Conservation (phyloP, 768 basidiomycete genomes). For the Lentinula sp. region DNA sequence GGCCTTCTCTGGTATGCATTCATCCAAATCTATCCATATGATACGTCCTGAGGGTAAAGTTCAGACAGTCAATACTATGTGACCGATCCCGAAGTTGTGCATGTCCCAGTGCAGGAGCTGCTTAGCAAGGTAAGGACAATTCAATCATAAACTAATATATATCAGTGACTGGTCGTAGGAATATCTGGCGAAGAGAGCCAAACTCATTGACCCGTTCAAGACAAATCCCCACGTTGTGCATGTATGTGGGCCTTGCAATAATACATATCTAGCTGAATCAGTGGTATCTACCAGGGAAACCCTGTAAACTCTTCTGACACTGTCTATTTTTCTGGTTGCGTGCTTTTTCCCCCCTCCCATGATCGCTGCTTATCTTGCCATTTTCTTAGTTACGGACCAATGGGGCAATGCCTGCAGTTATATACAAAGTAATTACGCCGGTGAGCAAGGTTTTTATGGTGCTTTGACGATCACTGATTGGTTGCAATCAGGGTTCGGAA, state of each 20-base stretch:
- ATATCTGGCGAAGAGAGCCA: constrained; percentile 77
- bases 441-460: constrained; percentile 23
- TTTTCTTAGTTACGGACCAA: constrained; percentile 61
- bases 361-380: neutral
- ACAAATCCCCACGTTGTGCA: constrained; percentile 62
- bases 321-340: constrained; percentile 81
- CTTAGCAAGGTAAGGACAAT: constrained; percentile 63
- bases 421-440: constrained; percentile 86
- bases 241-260: constrained; percentile 29
- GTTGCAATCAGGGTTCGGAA: constrained; percentile 68
- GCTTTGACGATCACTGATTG: neutral
- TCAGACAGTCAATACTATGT: constrained; percentile 86
- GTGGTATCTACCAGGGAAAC: constrained; percentile 48
- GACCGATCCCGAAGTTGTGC: constrained; percentile 77
- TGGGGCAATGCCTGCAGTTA: constrained; percentile 89
- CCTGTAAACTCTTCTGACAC: constrained; percentile 88
- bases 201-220: constrained; percentile 65
- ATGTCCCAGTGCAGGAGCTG: constrained; percentile 76
- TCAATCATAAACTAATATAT: neutral
- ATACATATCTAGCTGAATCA: constrained; percentile 6
- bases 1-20: constrained; percentile 63
- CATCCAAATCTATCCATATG: neutral
- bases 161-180: constrained; percentile 38
- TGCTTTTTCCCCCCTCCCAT: neutral
- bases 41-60: neutral